Evolutionary conservation across 176 grass and related monocot species (phyloP).

Genomic region (Oryza meyeriana): DNA sequence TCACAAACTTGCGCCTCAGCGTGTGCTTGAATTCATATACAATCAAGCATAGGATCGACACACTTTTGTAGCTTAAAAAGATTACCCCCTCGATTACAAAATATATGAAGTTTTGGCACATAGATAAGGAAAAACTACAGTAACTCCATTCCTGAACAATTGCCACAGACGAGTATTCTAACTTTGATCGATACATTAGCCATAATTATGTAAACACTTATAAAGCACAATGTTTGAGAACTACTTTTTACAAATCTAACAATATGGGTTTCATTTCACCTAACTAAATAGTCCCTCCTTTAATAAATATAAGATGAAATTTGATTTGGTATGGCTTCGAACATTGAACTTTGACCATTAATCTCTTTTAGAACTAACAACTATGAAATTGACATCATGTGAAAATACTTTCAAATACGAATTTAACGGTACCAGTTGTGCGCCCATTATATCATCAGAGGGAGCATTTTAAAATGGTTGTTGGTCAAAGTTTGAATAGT

Average conservation of each 20-base stretch:
- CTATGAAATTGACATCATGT: not conserved
- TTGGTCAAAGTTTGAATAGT: not conserved
- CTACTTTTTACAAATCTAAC: not conserved
- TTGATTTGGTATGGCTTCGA: too few relatives aligned
- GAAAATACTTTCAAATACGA: not conserved
- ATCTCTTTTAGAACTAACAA: not conserved
- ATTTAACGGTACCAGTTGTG: not conserved
- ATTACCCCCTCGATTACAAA: not conserved
- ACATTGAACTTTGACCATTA: not conserved
- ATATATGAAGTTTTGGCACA: not conserved
- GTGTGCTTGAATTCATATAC: not conserved
- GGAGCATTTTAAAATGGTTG: too few relatives aligned
- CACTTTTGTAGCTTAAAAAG: constrained; percentile 13
- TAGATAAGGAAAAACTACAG: not conserved
- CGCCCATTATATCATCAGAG: too few relatives aligned
- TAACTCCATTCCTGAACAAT: too few relatives aligned
- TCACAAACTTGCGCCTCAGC: not conserved
- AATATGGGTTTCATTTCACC: not conserved
- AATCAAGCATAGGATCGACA: not conserved
- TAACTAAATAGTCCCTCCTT: not conserved
- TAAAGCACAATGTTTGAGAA: not conserved
- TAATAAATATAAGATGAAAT: not conserved
- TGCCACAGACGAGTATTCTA: too few relatives aligned
- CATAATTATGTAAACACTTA: not conserved
- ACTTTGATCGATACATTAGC: not conserved